Base-by-base conservation (phyloP, 2,329 filamentous ascomycete genomes). In the Fusarium vanettenii region DNA sequence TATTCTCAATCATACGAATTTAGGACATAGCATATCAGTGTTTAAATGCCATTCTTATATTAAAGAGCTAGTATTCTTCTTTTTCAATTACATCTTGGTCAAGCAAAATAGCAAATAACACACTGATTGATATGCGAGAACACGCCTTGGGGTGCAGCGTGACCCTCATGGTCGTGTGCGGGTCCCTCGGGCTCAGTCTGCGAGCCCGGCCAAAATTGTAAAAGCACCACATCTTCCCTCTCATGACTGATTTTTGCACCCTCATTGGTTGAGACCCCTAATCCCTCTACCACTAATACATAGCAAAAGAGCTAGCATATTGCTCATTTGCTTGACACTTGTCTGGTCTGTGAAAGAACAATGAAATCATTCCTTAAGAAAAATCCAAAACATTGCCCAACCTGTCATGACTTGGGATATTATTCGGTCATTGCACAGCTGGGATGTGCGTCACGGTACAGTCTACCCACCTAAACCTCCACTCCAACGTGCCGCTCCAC, bases 361-460 rank as follows among this genome's bases (percentile, higher is more conserved):
- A 11, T 9, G 20, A 43, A 22, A 43, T 8, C 11, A 22, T 14
- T 13, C 2, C n/a, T 10, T 0, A 43, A 43, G 5, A 20, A 43
- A 14, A 5, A 43, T 22, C 11, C 10, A 48, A 50, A n/a, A 5
- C 25, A 16, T 29, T 50, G 3, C 16, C 45, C 4, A 29, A 27
- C 22, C 5, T 3, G 1, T 16, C 16, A 29, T 2, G 5, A 2
- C 5, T 2, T 50, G 1, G 25, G 20, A 2, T 4, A 9, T 31
- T 8, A 31, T 18, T 20, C 27, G 4, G 8, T 9, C 18, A 29
- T 20, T 50, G 5, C 48, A 6, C 11, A 52, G 10, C 11, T 10
- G 48, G 27, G 11, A 52, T 52, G n/a, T 52, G 27, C 48, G 4
- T 7, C 25, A 52, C 48, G 6, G 6, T 11, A 31, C 48, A 31